phyloP scores from a whole-genome alignment of 495 filamentous ascomycete genomes.

The Penicillium odoratum region DNA sequence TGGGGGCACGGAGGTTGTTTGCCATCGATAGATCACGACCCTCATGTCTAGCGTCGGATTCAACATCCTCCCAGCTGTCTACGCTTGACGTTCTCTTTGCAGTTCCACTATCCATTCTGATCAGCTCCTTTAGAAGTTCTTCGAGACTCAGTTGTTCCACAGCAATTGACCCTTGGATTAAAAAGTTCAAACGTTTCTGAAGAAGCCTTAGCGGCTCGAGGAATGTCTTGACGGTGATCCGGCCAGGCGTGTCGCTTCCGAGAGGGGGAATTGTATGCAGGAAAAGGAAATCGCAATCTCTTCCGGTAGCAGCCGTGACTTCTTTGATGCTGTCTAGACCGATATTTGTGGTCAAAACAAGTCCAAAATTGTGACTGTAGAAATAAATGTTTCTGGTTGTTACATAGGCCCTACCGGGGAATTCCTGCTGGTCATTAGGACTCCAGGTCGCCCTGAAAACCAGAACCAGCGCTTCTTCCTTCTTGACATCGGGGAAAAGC shows the following conservation, averaged over 20 bases:
- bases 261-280: slow-evolving; percentile 69
- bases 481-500: slow-evolving; percentile 77
- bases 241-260: slow-evolving; percentile 62
- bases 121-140: slow-evolving; percentile 62
- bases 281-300: slow-evolving; percentile 91
- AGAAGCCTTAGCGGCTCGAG: slow-evolving; percentile 82
- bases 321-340: slow-evolving; percentile 75
- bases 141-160: slow-evolving; percentile 63
- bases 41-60: slow-evolving; percentile 51
- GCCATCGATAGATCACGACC: slow-evolving; percentile 24
- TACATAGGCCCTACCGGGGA: slow-evolving; percentile 85
- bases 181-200: slow-evolving; percentile 76
- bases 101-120: slow-evolving; percentile 66
- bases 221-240: slow-evolving; percentile 87
- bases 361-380: slow-evolving; percentile 91
- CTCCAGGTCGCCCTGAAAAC: slow-evolving; percentile 76
- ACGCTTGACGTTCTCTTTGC: slow-evolving; percentile 65
- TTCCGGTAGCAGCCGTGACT: slow-evolving; percentile 84
- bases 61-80: slow-evolving; percentile 93
- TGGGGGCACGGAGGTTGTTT: slow-evolving; percentile 58
- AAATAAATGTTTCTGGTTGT: slow-evolving; percentile 88
- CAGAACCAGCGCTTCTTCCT: slow-evolving; percentile 74
- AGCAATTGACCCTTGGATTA: slow-evolving; percentile 73
- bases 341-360: slow-evolving; percentile 78
- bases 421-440: slow-evolving; percentile 74